Evolutionary conservation across 768 basidiomycete genomes (phyloP).

Genomic region (Inosperma sp.): DNA sequence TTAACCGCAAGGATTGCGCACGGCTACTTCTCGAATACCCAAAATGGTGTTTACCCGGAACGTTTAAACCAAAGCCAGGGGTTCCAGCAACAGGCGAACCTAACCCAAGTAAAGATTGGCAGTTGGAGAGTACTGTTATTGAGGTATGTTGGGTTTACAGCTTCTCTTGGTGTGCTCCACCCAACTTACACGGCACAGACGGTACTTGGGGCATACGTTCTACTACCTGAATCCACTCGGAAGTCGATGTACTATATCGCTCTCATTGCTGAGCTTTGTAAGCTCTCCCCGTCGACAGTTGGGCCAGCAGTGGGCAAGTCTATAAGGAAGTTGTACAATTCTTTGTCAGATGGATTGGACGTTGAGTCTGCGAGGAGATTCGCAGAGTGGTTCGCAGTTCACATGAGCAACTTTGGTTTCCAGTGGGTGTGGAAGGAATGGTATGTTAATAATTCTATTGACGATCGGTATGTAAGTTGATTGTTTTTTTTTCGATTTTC

Average conservation of each 20-base stretch:
- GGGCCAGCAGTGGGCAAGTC: conserved; percentile 97
- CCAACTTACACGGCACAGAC: conserved; percentile 39
- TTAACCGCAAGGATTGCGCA: conserved; percentile 95
- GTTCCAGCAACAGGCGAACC: conserved; percentile 49
- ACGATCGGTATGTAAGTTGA: neutral
- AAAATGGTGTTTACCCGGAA: conserved; percentile 75
- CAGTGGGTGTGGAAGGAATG: conserved; percentile 99
- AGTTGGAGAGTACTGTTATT: conserved; percentile 82
- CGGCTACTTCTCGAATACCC: conserved; percentile 80
- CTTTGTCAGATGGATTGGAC: conserved; percentile 83
- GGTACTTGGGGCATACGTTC: conserved; percentile 66
- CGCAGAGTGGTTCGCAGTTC: conserved; percentile 92
- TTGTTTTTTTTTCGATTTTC: conserved; percentile 4
- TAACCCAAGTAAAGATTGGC: conserved; percentile 68
- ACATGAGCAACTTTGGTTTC: conserved; percentile 98
- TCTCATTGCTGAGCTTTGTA: conserved; percentile 90
- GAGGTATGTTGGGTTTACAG: conserved; percentile 65
- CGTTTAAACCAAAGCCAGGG: conserved; percentile 77
- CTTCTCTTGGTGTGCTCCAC: neutral
- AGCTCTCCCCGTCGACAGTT: conserved; percentile 85
- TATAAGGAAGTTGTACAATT: conserved; percentile 77
- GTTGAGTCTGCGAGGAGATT: conserved; percentile 77
- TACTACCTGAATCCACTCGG: conserved; percentile 72
- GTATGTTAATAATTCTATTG: conserved; percentile 39
- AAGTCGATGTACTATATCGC: conserved; percentile 83